Evolutionary conservation across 2,329 filamentous ascomycete species (phyloP).

Genomic region (Exophiala xenobiotica): DNA sequence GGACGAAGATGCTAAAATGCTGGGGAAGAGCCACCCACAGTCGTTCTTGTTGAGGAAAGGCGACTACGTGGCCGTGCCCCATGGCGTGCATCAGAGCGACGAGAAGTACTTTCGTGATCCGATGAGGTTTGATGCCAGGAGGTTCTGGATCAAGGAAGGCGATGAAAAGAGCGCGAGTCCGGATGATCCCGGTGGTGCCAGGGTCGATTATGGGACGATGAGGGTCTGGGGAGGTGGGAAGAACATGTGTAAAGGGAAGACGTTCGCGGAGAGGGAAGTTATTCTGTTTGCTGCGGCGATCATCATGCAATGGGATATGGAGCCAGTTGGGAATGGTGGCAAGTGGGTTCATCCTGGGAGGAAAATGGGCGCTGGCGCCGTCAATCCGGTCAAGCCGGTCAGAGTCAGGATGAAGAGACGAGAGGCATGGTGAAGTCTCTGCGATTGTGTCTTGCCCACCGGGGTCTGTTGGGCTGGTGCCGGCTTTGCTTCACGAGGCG

Average conservation of each 20-base stretch:
- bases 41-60: conserved; percentile 44
- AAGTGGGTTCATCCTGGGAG: conserved; percentile 53
- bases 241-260: conserved; percentile 51
- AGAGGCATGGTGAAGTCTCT: conserved; percentile 24
- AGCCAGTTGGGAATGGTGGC: conserved; percentile 43
- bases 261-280: conserved; percentile 52
- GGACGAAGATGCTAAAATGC: conserved; percentile 37
- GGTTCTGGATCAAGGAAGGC: conserved; percentile 45
- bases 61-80: conserved; percentile 45
- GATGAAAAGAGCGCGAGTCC: conserved; percentile 35
- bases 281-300: conserved; percentile 54
- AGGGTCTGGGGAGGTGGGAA: conserved; percentile 51
- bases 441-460: no score
- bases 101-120: conserved; percentile 36
- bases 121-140: conserved; percentile 43
- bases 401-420: conserved; percentile 54
- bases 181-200: conserved; percentile 22
- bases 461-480: no score
- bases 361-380: conserved; percentile 50
- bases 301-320: conserved; percentile 57
- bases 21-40: conserved; percentile 33
- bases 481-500: no score
- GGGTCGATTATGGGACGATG: conserved; percentile 44
- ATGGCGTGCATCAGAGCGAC: conserved; percentile 47
- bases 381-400: conserved; percentile 52